Evolutionary conservation across 768 basidiomycete genomes (phyloP).

Genomic region (Symmetrospora coprosmae): DNA sequence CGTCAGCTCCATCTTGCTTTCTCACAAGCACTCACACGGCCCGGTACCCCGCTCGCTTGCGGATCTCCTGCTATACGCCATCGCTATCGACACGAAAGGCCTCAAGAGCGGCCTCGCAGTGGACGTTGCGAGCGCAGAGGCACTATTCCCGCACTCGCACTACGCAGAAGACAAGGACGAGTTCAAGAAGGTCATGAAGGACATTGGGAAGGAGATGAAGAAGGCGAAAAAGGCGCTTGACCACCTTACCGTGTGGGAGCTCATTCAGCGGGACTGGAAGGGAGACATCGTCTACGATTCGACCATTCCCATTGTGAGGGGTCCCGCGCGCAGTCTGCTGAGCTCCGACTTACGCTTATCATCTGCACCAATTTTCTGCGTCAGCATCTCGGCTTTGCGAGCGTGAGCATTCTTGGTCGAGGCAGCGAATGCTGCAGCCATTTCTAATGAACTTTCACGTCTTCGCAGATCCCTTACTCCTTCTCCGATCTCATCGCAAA

Average conservation of each 20-base stretch:
- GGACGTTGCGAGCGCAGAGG: slow-evolving; percentile 2
- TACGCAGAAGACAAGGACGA: slow-evolving; percentile 20
- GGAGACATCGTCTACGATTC: slow-evolving; percentile 21
- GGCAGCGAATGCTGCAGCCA: too few species aligned
- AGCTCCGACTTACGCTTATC: too few species aligned
- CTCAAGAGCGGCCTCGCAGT: slow-evolving; percentile 11
- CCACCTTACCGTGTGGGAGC: slow-evolving; percentile 6
- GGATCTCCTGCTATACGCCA: slow-evolving; percentile 18
- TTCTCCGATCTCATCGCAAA: slow-evolving; percentile 12
- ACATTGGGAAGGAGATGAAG: slow-evolving; percentile 19
- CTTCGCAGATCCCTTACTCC: slow-evolving; percentile 7
- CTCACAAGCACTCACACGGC: not conserved
- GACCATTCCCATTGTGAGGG: slow-evolving; percentile 9
- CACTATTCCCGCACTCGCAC: slow-evolving; percentile 9
- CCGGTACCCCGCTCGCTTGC: slow-evolving; percentile 12
- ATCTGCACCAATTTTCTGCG: too few species aligned
- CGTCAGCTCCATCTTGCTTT: slow-evolving; percentile 4
- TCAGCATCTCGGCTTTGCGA: slow-evolving; percentile 19
- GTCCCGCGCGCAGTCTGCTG: too few species aligned
- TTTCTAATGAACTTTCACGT: too few species aligned
- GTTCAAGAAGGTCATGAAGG: slow-evolving; percentile 4
- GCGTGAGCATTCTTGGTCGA: too few species aligned
- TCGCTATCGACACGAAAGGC: slow-evolving; percentile 21
- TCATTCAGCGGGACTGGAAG: slow-evolving; percentile 23
- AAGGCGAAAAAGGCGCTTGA: slow-evolving; percentile 22